A percentile compares a stretch with the other conserved stretches of the same genome.
These are phyloP conservation scores for Dactylorhiza incarnata DNA, from an alignment of 106 monocot species.

Conservation along the genomic window DNA sequence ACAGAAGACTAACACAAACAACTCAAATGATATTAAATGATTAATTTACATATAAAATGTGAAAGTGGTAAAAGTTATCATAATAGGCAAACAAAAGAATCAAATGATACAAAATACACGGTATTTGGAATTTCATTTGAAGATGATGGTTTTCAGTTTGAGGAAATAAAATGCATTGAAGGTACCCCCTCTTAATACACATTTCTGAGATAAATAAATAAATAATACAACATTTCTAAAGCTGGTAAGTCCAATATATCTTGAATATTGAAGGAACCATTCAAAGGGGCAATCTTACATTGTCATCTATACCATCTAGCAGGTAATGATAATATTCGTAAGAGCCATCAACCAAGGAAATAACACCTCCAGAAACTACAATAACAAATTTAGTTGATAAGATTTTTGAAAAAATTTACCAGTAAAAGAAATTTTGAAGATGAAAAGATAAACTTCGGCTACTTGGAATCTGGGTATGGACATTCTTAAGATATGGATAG, in stretches of 20 bases:
- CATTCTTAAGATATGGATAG: conserved; percentile 58
- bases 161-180: background rate
- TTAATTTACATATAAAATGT: background rate
- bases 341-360: conserved; percentile 75
- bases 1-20: too few relatives aligned
- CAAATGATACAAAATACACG: background rate
- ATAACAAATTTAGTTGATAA: conserved; percentile 6
- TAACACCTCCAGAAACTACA: conserved; percentile 79
- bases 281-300: conserved; percentile 39
- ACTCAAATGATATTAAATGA: conserved; percentile 2
- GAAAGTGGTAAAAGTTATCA: background rate
- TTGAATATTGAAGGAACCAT: background rate
- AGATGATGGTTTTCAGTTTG: conserved; percentile 2
- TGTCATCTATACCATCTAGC: conserved; percentile 93
- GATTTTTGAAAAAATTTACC: background rate
- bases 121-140: background rate
- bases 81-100: too few relatives aligned
- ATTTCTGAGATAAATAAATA: too few relatives aligned
- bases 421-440: background rate
- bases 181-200: too few relatives aligned
- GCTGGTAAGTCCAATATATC: background rate
- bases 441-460: conserved; percentile 61
- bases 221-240: conserved; percentile 1
- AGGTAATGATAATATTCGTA: conserved; percentile 99
- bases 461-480: conserved; percentile 71